A percentile compares a stretch with the other conserved stretches of the same genome.
phyloP scores from a whole-genome alignment of 371 early-diverging fungal species.

The Funneliformis caledonium region DNA sequence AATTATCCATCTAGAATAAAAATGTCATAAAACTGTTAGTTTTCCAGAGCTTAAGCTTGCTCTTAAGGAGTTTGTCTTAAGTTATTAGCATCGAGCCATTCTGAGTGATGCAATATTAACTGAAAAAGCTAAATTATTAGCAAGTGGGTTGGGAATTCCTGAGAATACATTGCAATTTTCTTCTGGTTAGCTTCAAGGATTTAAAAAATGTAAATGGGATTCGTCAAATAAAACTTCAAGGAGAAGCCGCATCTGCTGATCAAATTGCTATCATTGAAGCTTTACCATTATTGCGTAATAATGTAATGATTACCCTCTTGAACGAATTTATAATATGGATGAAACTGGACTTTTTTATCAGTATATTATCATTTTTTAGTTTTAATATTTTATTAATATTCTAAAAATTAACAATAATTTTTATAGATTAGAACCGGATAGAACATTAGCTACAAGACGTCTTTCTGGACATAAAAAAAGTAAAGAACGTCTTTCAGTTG shows the following conservation, averaged over 20 bases:
- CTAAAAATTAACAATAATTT: neutral
- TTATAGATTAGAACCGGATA: constrained; percentile 32
- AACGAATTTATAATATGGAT: constrained; percentile 37
- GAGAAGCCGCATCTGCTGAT: too few species aligned
- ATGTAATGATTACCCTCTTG: constrained; percentile 22
- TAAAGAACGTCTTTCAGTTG: constrained; percentile 39
- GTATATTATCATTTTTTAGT: neutral
- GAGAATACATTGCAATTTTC: neutral
- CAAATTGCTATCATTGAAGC: too few species aligned
- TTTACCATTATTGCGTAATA: too few species aligned
- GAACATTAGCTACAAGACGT: constrained; percentile 11
- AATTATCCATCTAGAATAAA: neutral
- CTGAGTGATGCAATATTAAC: constrained; percentile 34
- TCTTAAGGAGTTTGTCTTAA: constrained; percentile 31
- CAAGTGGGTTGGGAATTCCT: neutral
- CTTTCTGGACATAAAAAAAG: constrained; percentile 35
- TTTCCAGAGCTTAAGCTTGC: neutral
- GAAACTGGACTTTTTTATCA: neutral
- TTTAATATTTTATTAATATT: neutral
- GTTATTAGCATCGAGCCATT: constrained; percentile 7
- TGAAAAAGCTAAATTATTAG: neutral
- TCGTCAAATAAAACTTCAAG: too few species aligned
- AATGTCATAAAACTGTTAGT: neutral
- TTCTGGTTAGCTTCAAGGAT: constrained; percentile 1
- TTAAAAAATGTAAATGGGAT: too few species aligned